Evolutionary conservation across 2,329 filamentous ascomycete species (phyloP).

Genomic region (Simplicillium aogashimaense): DNA sequence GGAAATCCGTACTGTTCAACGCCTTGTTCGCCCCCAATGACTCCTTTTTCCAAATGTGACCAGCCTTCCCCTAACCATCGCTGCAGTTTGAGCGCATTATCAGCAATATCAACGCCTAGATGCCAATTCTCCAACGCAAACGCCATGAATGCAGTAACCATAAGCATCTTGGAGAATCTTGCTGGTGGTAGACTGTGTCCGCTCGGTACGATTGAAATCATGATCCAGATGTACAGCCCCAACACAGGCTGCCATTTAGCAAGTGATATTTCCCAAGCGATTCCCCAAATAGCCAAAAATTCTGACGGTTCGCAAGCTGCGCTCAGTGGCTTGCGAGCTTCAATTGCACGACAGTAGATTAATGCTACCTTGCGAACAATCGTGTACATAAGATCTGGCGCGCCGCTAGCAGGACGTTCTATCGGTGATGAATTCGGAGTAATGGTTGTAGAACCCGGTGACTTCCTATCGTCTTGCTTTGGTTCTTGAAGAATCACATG

Average conservation of each 20-base stretch:
- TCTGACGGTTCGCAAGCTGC: conserved; percentile 26
- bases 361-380: conserved; percentile 34
- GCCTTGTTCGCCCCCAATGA: conserved; percentile 5
- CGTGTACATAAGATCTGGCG: conserved; percentile 34
- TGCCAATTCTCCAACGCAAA: conserved; percentile 40
- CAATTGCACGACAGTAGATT: conserved; percentile 37
- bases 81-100: conserved; percentile 27
- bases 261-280: conserved; percentile 35
- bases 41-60: background rate
- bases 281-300: conserved; percentile 33
- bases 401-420: too few relatives aligned
- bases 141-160: conserved; percentile 31
- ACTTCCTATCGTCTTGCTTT: conserved; percentile 3
- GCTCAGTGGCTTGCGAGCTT: conserved; percentile 29
- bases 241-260: conserved; percentile 34
- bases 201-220: conserved; percentile 29
- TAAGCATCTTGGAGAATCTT: conserved; percentile 34
- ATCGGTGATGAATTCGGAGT: conserved; percentile 3
- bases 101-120: conserved; percentile 25
- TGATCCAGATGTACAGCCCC: conserved; percentile 39
- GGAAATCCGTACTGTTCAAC: conserved; percentile 4
- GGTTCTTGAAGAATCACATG: conserved; percentile 12
- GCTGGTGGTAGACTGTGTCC: conserved; percentile 27
- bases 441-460: background rate
- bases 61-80: conserved; percentile 26